Conservation (phyloP, 345 rosid genomes). For the Leavenworthia alabamica region DNA sequence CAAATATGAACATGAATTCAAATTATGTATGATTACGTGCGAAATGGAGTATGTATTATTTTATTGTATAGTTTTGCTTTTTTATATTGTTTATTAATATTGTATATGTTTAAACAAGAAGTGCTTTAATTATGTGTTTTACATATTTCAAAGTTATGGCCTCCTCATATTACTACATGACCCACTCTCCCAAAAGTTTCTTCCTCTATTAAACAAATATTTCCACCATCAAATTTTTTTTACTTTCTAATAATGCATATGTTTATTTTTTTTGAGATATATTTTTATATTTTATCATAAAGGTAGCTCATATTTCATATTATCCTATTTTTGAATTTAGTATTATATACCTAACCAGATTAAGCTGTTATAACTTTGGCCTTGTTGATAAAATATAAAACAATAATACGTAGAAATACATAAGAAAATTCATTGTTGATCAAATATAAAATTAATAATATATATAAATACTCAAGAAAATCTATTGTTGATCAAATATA, state of each 20-base stretch:
- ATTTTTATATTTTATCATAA: not conserved
- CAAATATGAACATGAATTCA: slow-evolving; percentile 25
- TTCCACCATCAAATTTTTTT: slow-evolving; percentile 13
- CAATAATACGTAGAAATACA: not conserved
- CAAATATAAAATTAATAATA: no score
- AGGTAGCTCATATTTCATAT: not conserved
- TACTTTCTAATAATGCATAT: slow-evolving; percentile 14
- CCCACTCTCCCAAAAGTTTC: slow-evolving; percentile 35
- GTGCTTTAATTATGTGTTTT: slow-evolving; percentile 30
- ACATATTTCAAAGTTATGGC: slow-evolving; percentile 34
- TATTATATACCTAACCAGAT: slow-evolving; percentile 7
- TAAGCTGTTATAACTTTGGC: slow-evolving; percentile 16
- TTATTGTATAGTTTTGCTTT: slow-evolving; percentile 16
- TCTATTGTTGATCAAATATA: no score
- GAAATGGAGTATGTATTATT: slow-evolving; percentile 26
- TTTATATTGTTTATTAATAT: slow-evolving; percentile 9
- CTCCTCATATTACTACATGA: slow-evolving; percentile 35
- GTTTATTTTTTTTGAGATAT: not conserved
- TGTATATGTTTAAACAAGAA: no score
- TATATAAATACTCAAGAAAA: no score
- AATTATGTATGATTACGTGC: slow-evolving; percentile 32
- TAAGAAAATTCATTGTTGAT: no score
- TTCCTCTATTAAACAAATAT: not conserved
- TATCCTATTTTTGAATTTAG: not conserved
- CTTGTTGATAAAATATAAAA: not conserved